Conservation (phyloP, 2,329 filamentous ascomycete species). For the Knufia petricola region DNA sequence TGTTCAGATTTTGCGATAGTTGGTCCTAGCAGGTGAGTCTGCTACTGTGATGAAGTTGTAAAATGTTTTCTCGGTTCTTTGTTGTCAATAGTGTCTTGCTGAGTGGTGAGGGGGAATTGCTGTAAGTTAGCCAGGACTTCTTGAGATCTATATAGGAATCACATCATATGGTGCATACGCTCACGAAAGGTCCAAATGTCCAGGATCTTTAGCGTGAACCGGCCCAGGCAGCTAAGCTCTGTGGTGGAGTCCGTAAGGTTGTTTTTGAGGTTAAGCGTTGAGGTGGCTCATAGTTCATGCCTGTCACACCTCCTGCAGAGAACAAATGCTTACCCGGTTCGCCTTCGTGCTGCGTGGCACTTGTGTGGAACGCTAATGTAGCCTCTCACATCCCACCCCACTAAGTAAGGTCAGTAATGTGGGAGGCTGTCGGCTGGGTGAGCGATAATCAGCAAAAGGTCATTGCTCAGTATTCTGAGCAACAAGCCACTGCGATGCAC, state of each 20-base stretch:
- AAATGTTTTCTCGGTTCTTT: neutral
- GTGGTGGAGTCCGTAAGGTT: neutral
- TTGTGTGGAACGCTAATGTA: neutral
- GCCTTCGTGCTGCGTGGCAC: neutral
- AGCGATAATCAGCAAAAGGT: neutral
- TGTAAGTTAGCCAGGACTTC: neutral
- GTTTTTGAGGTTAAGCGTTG: neutral
- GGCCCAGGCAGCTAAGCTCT: neutral
- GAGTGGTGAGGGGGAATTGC: neutral
- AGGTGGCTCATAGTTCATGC: neutral
- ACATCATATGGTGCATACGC: neutral
- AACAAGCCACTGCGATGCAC: neutral
- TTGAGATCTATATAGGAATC: neutral
- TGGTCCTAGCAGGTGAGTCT: neutral
- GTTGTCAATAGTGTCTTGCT: neutral
- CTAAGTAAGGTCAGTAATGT: too few species aligned
- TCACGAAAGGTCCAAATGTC: neutral
- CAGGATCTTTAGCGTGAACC: neutral
- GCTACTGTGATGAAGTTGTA: neutral
- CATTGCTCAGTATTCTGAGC: neutral
- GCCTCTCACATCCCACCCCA: too few species aligned
- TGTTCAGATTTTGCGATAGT: neutral
- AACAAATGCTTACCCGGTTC: neutral
- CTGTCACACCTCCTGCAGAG: neutral
- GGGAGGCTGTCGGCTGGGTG: neutral